Evolutionary conservation across 441 rosid species (phyloP), one percentile per base, ranked within the genome.

Genomic region (Populus trichocarpa): DNA sequence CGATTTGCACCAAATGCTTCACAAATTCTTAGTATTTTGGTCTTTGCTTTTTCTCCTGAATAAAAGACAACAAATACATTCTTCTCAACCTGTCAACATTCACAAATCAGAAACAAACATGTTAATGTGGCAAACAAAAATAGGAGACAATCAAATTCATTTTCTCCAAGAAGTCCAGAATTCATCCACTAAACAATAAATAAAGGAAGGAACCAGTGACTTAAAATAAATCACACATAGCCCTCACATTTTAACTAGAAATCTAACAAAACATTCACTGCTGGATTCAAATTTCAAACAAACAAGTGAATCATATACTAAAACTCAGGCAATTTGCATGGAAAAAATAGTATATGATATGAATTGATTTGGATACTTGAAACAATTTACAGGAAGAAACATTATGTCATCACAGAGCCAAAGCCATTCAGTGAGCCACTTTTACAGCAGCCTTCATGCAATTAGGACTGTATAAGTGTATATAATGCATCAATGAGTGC

Each of bases 1-100:
- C 95, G 96, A 79, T 91, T 95, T 77, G 99, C 98, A 38, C 95
- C 99, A 90, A 93, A 92, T 75, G 95, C 98, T 79, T 95, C 98
- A 84, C 98, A 91, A 73, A 92, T 93, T 85, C 91, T 93, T 69
- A 91, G 88, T 80, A 93, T 86, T 87, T 95, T 95, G 81, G 81
- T 89, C 87, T 89, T 93, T 28, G 88, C 89, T 83, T 91, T 92
- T 86, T 95, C 99, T 80, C 98, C 97, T 70, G 97, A 93, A 78
- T 83, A 91, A 89, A 92, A 95, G 69, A 92, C 85, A 78, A 88
- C 77, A 83, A 91, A 95, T 50, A 91, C 97, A 80, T 92, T 95
- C 89, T 95, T 95, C 90, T 95, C 96, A 26, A 85, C 81, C 97
- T 93, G 93, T 75, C 70, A 67, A 50, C 77, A 65, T 35, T 75